Evolutionary conservation across 2,329 filamentous ascomycete genomes (phyloP).

Genomic region (Didymella sp.): DNA sequence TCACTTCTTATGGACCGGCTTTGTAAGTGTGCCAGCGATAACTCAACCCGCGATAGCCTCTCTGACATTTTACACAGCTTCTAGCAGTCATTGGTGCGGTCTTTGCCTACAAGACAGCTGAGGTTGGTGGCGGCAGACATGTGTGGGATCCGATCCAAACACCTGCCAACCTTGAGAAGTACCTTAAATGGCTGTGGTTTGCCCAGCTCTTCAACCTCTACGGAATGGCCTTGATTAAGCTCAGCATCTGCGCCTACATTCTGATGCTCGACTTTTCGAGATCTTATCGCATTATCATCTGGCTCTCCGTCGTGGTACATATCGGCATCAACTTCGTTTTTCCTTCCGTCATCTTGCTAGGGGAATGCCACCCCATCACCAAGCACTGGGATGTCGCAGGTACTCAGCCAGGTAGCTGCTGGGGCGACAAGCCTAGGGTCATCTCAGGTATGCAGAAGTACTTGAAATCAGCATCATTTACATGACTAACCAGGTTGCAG

Average conservation of each 20-base stretch:
- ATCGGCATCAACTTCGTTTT: constrained; percentile 34
- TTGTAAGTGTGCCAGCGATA: constrained; percentile 24
- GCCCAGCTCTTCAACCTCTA: constrained; percentile 36
- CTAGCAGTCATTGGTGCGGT: constrained; percentile 30
- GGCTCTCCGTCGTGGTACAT: constrained; percentile 31
- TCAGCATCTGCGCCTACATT: constrained; percentile 40
- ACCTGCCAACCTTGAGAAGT: constrained; percentile 26
- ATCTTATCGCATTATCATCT: constrained; percentile 31
- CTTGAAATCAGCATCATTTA: neutral
- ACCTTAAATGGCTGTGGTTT: constrained; percentile 32
- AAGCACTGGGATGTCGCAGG: constrained; percentile 34
- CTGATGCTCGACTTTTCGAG: constrained; percentile 37
- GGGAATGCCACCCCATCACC: constrained; percentile 32
- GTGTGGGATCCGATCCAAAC: constrained; percentile 36
- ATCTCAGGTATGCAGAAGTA: constrained; percentile 25
- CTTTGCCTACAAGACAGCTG: constrained; percentile 31
- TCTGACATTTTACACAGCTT: constrained; percentile 21
- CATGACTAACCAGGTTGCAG: constrained; percentile 4
- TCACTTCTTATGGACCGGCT: constrained; percentile 35
- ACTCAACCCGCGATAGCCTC: no score
- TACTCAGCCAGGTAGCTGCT: constrained; percentile 32
- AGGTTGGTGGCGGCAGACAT: constrained; percentile 30
- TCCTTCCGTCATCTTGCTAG: constrained; percentile 31
- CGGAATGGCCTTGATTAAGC: constrained; percentile 38
- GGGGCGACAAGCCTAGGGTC: constrained; percentile 31